Base-by-base conservation (phyloP, 2,329 filamentous ascomycete species). In the Gnomoniopsis sp. region DNA sequence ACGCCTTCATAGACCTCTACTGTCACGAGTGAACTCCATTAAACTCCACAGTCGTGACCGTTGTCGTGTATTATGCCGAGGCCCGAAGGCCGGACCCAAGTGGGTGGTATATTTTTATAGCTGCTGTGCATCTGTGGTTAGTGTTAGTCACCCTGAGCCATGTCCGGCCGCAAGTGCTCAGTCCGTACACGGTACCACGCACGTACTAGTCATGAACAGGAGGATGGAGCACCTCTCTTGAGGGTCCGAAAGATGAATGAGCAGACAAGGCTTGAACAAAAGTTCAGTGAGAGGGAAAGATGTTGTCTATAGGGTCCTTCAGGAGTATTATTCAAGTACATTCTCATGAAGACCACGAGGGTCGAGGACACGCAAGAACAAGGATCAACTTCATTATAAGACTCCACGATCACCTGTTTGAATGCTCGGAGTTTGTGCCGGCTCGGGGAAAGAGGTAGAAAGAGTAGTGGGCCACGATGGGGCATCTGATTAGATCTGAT, bases 401-500 rank as follows among this genome's bases (percentile, higher is more conserved):
- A 30, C 26, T 30, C 8, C 26, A 30, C 8, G 26, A 8, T 8
- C 26, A 30, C 8, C 8, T 8, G 4, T 8, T 30, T 8, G 8
- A 15, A 17, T 38, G 3, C n/a, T 10, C 19, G 44, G 14, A 19
- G 11, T 33, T 47, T 36, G 23, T 34, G 33, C 26, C 19, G 26
- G 19, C 44, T 51, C 17, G 19, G 19, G 17, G 11, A 3, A 23
- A 47, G 44, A 14, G 21, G n/a, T 12, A 15, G 10, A 33, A 17
- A 33, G 19, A 19, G 4, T n/a, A 33, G 34, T 8, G n/a, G 44
- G 15, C 33, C 17, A 17, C 1, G 21, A 36, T 53, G 58, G 58
- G 54, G 58, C 58, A 57, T 60, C 55, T 38, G 54, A 60, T 60
- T 30, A 48, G 34, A 53, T 41, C 22, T 14, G 53, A 55, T 34